Evolutionary conservation across 306 rosid genomes (phyloP).

Genomic region (Styphnolobium japonicum): DNA sequence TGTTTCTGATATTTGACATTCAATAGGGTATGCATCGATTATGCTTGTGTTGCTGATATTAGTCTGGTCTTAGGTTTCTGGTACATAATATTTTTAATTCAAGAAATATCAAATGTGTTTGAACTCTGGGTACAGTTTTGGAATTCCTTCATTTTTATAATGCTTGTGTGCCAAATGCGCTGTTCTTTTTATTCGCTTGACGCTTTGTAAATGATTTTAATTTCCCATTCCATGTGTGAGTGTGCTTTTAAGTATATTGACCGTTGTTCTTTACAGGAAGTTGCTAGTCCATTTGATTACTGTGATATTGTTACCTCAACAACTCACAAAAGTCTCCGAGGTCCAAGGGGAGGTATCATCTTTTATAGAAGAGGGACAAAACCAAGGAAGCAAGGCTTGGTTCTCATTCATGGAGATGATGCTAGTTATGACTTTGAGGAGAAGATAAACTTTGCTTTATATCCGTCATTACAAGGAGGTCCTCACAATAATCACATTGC

Average conservation of each 20-base stretch:
- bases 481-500: slow-evolving; percentile 87
- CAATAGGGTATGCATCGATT: background rate
- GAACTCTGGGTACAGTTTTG: background rate
- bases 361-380: slow-evolving; percentile 70
- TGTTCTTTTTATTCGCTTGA: background rate
- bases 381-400: slow-evolving; percentile 53
- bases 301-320: slow-evolving; percentile 85
- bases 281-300: slow-evolving; percentile 67
- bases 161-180: slow-evolving; percentile 3
- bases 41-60: background rate
- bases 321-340: slow-evolving; percentile 88
- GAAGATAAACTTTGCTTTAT: slow-evolving; percentile 76
- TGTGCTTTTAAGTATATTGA: slow-evolving; percentile 5
- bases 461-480: slow-evolving; percentile 85
- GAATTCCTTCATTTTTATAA: background rate
- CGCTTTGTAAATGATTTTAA: background rate
- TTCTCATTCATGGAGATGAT: slow-evolving; percentile 48
- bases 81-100: background rate
- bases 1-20: no score
- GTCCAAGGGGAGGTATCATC: slow-evolving; percentile 87
- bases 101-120: background rate
- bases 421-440: slow-evolving; percentile 66
- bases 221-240: background rate
- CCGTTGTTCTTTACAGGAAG: slow-evolving; percentile 48
- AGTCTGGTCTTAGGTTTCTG: background rate